Base-by-base conservation (phyloP, 768 basidiomycete genomes). In the Trametes meyenii region DNA sequence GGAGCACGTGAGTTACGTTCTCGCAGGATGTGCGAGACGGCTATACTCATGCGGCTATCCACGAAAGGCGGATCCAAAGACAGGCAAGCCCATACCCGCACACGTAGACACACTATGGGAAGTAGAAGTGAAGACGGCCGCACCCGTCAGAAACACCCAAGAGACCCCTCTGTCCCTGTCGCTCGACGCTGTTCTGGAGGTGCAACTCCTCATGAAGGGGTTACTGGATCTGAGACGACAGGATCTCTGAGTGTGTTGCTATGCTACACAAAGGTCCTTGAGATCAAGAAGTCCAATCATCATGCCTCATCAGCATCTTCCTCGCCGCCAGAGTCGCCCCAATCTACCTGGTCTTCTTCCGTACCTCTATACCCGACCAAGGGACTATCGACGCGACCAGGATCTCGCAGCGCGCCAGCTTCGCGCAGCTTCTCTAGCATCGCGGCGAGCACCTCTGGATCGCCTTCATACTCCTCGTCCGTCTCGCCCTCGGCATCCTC, bases 201-300 rank as follows among this genome's bases (percentile, higher is more conserved):
- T 94, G 12, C 92, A 94, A 69, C 76, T 85, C 14, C 78, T 92
- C 46, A 92, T 94, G 90, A 93, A 92, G 66, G 92, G 92, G 10
- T 72, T 92, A 56, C 75, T 94, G 46, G 92, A 93, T 72, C 78
- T 94, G 58, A 81, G 87, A 61, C 81, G 90, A 66, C 85, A 89
- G 67, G 90, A 92, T 64, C 77, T 85, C 63, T 92, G 70, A 45
- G 13, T 14, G 12, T 10, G 26, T 23, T 2, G 17, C 19, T 3
- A 23, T 6, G n/a, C 11, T 5, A 16, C 17, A 5, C 21, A 19
- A 26, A 5, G 7, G 17, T n/a, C 17, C 13, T 6, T 12, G 29
- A 42, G 43, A n/a, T 11, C 2, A 16, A 56, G 23, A 4, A 66
- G 24, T 40, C 13, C 36, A 6, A 36, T 17, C 16, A 3, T 49